Conservation (phyloP, 2,329 filamentous ascomycete species). For the Aureobasidium musti region DNA sequence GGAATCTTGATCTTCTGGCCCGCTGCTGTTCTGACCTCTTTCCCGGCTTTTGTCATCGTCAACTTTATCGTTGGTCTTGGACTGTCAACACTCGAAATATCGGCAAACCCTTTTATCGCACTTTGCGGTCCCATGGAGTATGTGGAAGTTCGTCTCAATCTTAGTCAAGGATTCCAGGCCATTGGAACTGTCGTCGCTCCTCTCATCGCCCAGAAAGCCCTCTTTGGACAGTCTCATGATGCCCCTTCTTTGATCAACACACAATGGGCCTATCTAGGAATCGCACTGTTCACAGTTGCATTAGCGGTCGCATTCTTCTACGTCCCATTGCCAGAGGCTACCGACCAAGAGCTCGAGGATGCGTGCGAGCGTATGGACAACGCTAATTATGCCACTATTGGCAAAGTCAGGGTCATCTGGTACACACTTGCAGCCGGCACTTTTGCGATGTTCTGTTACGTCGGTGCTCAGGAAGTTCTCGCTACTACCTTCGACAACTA, state of each 20-base stretch:
- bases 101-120: slow-evolving; percentile 63
- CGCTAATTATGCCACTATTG: slow-evolving; percentile 51
- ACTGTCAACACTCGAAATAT: slow-evolving; percentile 61
- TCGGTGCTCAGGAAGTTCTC: slow-evolving; percentile 61
- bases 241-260: slow-evolving; percentile 59
- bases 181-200: slow-evolving; percentile 62
- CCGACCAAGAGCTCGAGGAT: slow-evolving; percentile 61
- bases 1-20: slow-evolving; percentile 66
- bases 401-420: slow-evolving; percentile 56
- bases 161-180: slow-evolving; percentile 64
- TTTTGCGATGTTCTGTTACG: slow-evolving; percentile 61
- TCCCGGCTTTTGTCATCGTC: slow-evolving; percentile 61
- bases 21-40: slow-evolving; percentile 63
- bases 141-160: slow-evolving; percentile 60
- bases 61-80: slow-evolving; percentile 65
- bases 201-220: slow-evolving; percentile 59
- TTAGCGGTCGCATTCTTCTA: slow-evolving; percentile 63
- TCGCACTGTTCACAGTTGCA: slow-evolving; percentile 61
- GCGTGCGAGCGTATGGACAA: slow-evolving; percentile 55
- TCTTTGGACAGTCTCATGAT: slow-evolving; percentile 53
- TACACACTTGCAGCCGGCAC: slow-evolving; percentile 58
- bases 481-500: slow-evolving; percentile 53
- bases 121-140: slow-evolving; percentile 63
- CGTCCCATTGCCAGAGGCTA: slow-evolving; percentile 62
- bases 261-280: slow-evolving; percentile 66